phyloP scores from a whole-genome alignment of 805 yeast genomes.

The Candida fluviatilis region DNA sequence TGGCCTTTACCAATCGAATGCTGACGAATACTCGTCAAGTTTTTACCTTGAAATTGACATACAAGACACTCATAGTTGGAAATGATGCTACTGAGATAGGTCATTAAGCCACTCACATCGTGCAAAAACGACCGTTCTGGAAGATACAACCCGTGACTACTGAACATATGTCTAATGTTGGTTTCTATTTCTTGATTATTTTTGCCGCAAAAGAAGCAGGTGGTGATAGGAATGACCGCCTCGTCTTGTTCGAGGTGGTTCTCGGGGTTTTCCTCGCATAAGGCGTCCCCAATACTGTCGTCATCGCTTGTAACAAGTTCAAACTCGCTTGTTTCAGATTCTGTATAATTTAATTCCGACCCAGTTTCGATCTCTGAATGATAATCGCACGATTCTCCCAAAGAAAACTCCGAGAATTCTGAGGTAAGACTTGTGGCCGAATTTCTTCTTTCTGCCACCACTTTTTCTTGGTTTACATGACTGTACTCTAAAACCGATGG shows the following conservation, averaged over 20 bases:
- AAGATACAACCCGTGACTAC: slow-evolving; percentile 42
- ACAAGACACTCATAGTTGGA: slow-evolving; percentile 41
- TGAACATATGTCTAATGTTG: slow-evolving; percentile 45
- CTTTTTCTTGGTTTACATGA: neutral
- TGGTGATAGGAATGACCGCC: slow-evolving; percentile 43
- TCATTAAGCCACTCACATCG: slow-evolving; percentile 36
- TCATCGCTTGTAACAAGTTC: slow-evolving; percentile 12
- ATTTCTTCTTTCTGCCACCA: neutral
- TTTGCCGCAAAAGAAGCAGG: slow-evolving; percentile 56
- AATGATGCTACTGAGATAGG: slow-evolving; percentile 34
- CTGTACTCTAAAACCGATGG: neutral
- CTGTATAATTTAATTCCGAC: slow-evolving; percentile 47
- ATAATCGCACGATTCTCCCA: slow-evolving; percentile 35
- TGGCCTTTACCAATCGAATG: slow-evolving; percentile 43
- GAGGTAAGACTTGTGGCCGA: slow-evolving; percentile 49
- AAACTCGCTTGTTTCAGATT: slow-evolving; percentile 24
- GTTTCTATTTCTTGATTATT: slow-evolving; percentile 51
- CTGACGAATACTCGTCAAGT: slow-evolving; percentile 39
- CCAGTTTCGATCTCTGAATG: slow-evolving; percentile 40
- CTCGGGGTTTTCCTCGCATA: slow-evolving; percentile 20
- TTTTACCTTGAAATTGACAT: slow-evolving; percentile 42
- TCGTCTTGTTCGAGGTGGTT: slow-evolving; percentile 18
- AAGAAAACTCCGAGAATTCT: slow-evolving; percentile 51
- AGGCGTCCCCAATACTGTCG: slow-evolving; percentile 11
- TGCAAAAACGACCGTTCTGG: slow-evolving; percentile 38